A percentile compares a stretch with the other conserved stretches of the same genome.
Evolutionary conservation across 1,284 basidiomycete species (phyloP).

Genomic region (Apiotrichum gamsii): DNA sequence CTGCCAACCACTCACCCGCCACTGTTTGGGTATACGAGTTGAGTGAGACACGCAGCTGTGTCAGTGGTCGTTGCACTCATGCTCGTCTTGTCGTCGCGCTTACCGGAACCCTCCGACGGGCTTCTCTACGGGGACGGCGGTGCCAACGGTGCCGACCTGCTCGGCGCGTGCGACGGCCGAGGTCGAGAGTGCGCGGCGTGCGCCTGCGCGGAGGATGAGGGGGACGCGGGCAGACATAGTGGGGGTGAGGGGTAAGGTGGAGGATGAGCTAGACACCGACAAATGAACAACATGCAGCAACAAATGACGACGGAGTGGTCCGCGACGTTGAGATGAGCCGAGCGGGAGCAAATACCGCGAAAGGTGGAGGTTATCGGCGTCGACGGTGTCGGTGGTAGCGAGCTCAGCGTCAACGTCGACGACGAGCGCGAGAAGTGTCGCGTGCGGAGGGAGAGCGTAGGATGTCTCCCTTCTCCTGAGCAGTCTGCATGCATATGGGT

Average conservation of each 20-base stretch:
- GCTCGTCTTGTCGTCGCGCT: too few relatives aligned
- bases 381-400: too few relatives aligned
- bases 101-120: slow-evolving; percentile 70
- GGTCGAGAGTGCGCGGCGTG: slow-evolving; percentile 45
- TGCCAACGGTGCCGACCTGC: slow-evolving; percentile 55
- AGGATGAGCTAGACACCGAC: background rate
- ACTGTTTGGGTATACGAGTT: slow-evolving; percentile 29
- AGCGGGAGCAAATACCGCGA: too few relatives aligned
- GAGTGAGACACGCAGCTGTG: too few relatives aligned
- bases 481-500: too few relatives aligned
- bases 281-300: background rate
- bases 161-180: slow-evolving; percentile 52
- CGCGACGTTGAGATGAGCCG: too few relatives aligned
- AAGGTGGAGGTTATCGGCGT: too few relatives aligned
- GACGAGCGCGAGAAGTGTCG: too few relatives aligned
- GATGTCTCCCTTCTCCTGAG: too few relatives aligned
- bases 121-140: slow-evolving; percentile 55
- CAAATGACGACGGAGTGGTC: background rate
- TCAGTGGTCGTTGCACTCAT: too few relatives aligned
- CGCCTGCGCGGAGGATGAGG: slow-evolving; percentile 1
- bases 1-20: slow-evolving; percentile 65
- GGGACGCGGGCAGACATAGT: slow-evolving; percentile 9
- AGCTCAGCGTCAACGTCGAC: too few relatives aligned
- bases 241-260: background rate
- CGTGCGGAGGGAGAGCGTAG: too few relatives aligned